Conservation (phyloP, 2,329 filamentous ascomycete genomes). For the Xylariaceae sp. region DNA sequence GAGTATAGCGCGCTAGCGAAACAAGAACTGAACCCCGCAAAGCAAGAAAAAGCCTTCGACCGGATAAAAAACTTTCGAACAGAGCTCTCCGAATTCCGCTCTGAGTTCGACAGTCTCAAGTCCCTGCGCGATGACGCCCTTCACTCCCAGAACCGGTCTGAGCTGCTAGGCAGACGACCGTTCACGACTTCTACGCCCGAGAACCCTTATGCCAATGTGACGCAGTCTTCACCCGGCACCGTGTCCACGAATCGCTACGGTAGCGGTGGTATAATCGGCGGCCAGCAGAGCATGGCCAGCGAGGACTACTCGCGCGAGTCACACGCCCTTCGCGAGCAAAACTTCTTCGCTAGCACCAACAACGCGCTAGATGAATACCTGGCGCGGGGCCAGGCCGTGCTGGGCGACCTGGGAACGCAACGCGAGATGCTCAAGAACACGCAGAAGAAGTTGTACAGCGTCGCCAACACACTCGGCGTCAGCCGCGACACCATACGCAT, state of each 20-base stretch:
- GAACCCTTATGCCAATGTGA: constrained; percentile 77
- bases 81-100: constrained; percentile 76
- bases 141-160: constrained; percentile 63
- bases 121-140: constrained; percentile 67
- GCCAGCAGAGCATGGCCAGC: constrained; percentile 43
- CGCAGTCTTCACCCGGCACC: constrained; percentile 29
- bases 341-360: constrained; percentile 79
- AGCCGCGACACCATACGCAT: constrained; percentile 95
- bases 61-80: constrained; percentile 79
- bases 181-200: constrained; percentile 78
- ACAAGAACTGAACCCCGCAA: constrained; percentile 84
- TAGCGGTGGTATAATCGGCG: constrained; percentile 27
- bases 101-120: constrained; percentile 74
- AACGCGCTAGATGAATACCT: constrained; percentile 90
- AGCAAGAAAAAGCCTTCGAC: constrained; percentile 86
- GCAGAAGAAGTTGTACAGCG: constrained; percentile 83
- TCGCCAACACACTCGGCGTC: constrained; percentile 89
- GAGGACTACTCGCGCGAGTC: constrained; percentile 68
- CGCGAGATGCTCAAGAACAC: constrained; percentile 93
- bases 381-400: constrained; percentile 81
- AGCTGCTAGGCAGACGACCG: constrained; percentile 80
- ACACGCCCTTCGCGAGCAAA: constrained; percentile 84
- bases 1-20: constrained; percentile 84
- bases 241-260: constrained; percentile 38
- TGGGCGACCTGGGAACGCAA: constrained; percentile 84